Conservation (phyloP, 768 basidiomycete genomes). For the Lyophyllum semitale region DNA sequence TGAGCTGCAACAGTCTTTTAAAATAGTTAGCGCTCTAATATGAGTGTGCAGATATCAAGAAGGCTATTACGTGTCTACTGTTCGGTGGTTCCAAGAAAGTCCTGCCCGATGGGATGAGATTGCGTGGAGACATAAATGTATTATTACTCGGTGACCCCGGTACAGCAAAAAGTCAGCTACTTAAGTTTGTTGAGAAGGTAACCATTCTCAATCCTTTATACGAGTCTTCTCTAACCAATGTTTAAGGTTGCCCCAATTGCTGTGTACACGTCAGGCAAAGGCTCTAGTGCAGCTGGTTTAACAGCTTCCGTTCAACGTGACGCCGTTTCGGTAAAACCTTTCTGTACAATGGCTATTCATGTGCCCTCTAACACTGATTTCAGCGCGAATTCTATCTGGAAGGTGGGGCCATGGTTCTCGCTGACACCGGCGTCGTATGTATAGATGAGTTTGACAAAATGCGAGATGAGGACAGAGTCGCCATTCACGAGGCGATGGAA, state of each 20-base stretch:
- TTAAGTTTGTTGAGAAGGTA: slow-evolving; percentile 98
- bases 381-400: slow-evolving; percentile 98
- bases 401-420: slow-evolving; percentile 99
- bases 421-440: slow-evolving; percentile 97
- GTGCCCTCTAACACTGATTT: slow-evolving; percentile 4
- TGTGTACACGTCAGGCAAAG: slow-evolving; percentile 98
- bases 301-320: slow-evolving; percentile 98
- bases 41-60: slow-evolving; percentile 83
- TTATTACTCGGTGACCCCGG: slow-evolving; percentile 95
- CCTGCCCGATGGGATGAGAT: slow-evolving; percentile 93
- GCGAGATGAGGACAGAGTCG: slow-evolving; percentile 98
- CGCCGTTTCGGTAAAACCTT: slow-evolving; percentile 72
- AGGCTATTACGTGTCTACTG: slow-evolving; percentile 93
- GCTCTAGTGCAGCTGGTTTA: slow-evolving; percentile 96
- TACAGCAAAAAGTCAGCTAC: slow-evolving; percentile 95
- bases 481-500: slow-evolving; percentile 99
- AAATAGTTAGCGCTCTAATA: neutral
- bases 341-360: neutral
- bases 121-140: slow-evolving; percentile 98
- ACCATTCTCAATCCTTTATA: neutral
- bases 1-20: slow-evolving; percentile 33
- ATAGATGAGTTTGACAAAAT: slow-evolving; percentile 99
- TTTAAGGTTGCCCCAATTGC: slow-evolving; percentile 91
- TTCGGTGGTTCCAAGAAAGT: slow-evolving; percentile 98
- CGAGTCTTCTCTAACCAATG: slow-evolving; percentile 3